Evolutionary conservation across 345 rosid species (phyloP).

Genomic region (Populus ilicifolia): DNA sequence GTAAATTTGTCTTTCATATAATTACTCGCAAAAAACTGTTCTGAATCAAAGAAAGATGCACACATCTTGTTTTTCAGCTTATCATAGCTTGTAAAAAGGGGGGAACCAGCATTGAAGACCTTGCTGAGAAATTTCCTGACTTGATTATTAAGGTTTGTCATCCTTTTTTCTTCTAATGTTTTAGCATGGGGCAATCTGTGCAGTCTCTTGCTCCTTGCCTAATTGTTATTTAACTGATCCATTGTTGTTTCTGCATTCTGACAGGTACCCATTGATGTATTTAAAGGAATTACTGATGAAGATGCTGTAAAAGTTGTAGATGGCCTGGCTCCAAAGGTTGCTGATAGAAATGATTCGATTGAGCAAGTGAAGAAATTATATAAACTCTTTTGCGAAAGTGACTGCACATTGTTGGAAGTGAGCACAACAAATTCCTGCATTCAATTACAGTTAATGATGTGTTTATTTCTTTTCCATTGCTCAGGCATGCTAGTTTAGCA

Average conservation of each 20-base stretch:
- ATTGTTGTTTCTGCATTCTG: slow-evolving; percentile 9
- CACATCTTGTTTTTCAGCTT: slow-evolving; percentile 47
- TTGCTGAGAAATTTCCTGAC: slow-evolving; percentile 94
- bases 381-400: slow-evolving; percentile 69
- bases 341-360: slow-evolving; percentile 74
- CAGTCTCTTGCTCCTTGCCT: slow-evolving; percentile 5
- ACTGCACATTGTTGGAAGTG: slow-evolving; percentile 97
- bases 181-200: slow-evolving; percentile 7
- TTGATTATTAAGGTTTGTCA: slow-evolving; percentile 81
- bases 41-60: slow-evolving; percentile 1
- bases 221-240: slow-evolving; percentile 11
- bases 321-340: slow-evolving; percentile 80
- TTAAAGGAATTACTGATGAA: slow-evolving; percentile 86
- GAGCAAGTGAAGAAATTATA: slow-evolving; percentile 98
- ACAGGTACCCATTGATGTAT: slow-evolving; percentile 93
- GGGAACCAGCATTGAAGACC: slow-evolving; percentile 99
- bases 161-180: slow-evolving; percentile 2
- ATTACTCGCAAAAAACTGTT: neutral
- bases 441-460: neutral
- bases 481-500: neutral
- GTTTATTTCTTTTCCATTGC: neutral
- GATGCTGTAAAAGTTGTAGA: slow-evolving; percentile 98
- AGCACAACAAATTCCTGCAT: slow-evolving; percentile 24
- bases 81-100: slow-evolving; percentile 95
- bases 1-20: neutral